Percentiles rank a stretch among this genome's conserved stretches.
These are phyloP conservation scores for Coniochaeta sp. DNA, from an alignment of 2,329 filamentous ascomycete species.

Conservation along the genomic window DNA sequence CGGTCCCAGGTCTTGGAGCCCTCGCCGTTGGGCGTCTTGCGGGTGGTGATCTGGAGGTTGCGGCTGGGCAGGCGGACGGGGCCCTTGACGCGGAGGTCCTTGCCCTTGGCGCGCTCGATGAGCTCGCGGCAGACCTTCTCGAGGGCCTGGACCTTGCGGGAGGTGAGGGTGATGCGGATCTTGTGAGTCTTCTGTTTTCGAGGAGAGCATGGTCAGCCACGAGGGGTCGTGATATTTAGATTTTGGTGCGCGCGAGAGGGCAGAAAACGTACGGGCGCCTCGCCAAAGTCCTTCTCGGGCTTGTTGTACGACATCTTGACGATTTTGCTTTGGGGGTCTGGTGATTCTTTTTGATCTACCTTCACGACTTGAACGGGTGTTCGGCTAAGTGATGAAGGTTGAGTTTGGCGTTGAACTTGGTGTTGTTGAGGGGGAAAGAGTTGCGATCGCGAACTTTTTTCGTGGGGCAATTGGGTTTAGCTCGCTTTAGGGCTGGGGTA, in stretches of 20 bases:
- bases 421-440: neutral
- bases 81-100: constrained; percentile 98
- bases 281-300: constrained; percentile 87
- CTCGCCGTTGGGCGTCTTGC: constrained; percentile 99
- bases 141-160: constrained; percentile 89
- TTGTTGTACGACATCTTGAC: constrained; percentile 88
- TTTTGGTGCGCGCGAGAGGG: too few relatives aligned
- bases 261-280: constrained; percentile 76
- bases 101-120: constrained; percentile 96
- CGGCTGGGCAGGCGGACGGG: constrained; percentile 81
- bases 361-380: constrained; percentile 78
- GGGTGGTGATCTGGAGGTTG: constrained; percentile 92
- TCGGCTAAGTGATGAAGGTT: constrained; percentile 74
- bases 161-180: constrained; percentile 33
- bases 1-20: constrained; percentile 99
- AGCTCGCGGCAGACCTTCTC: constrained; percentile 99
- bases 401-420: constrained; percentile 5
- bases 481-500: neutral
- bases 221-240: too few relatives aligned
- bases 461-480: neutral
- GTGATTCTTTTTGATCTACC: too few relatives aligned
- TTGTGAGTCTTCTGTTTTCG: constrained; percentile 7
- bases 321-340: constrained; percentile 19
- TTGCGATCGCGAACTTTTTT: neutral
- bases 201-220: too few relatives aligned